phyloP scores from a whole-genome alignment of 495 filamentous ascomycete genomes.

The Penicillium psychrofluorescens region DNA sequence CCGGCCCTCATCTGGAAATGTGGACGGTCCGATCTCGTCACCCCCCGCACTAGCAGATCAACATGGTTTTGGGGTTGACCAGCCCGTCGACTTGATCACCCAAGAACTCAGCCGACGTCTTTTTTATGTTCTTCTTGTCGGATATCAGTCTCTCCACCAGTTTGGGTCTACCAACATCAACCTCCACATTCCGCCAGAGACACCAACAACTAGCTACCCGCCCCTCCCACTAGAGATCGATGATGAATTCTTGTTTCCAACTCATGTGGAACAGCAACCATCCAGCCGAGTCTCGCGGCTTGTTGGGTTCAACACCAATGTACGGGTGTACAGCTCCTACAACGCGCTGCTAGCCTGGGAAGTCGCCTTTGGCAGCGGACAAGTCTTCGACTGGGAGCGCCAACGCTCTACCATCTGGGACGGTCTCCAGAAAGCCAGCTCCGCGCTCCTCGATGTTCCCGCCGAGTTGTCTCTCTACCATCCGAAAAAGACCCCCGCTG shows the following conservation, averaged over 20 bases:
- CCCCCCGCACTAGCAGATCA: slow-evolving; percentile 20
- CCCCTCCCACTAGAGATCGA: slow-evolving; percentile 75
- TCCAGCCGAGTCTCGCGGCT: slow-evolving; percentile 52
- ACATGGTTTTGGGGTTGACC: slow-evolving; percentile 14
- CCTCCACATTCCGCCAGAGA: slow-evolving; percentile 61
- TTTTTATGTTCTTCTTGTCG: slow-evolving; percentile 70
- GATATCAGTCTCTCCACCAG: slow-evolving; percentile 56
- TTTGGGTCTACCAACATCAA: slow-evolving; percentile 59
- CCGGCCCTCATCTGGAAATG: slow-evolving; percentile 31
- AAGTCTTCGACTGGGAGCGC: slow-evolving; percentile 63
- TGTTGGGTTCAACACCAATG: slow-evolving; percentile 70
- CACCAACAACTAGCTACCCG: slow-evolving; percentile 66
- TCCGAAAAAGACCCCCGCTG: slow-evolving; percentile 9
- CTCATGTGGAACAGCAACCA: slow-evolving; percentile 58
- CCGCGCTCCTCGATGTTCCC: slow-evolving; percentile 52
- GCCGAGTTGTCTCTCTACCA: slow-evolving; percentile 48
- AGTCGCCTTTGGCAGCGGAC: slow-evolving; percentile 62
- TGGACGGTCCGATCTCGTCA: slow-evolving; percentile 20
- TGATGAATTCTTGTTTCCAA: slow-evolving; percentile 63
- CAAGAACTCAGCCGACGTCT: slow-evolving; percentile 72
- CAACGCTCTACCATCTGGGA: slow-evolving; percentile 59
- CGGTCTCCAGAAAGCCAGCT: slow-evolving; percentile 53
- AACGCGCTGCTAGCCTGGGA: slow-evolving; percentile 62
- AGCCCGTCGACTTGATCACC: slow-evolving; percentile 54
- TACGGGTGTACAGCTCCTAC: slow-evolving; percentile 65